These are phyloP conservation scores for Melampsora americana DNA, from an alignment of 1,284 basidiomycete species.

Conservation along the genomic window DNA sequence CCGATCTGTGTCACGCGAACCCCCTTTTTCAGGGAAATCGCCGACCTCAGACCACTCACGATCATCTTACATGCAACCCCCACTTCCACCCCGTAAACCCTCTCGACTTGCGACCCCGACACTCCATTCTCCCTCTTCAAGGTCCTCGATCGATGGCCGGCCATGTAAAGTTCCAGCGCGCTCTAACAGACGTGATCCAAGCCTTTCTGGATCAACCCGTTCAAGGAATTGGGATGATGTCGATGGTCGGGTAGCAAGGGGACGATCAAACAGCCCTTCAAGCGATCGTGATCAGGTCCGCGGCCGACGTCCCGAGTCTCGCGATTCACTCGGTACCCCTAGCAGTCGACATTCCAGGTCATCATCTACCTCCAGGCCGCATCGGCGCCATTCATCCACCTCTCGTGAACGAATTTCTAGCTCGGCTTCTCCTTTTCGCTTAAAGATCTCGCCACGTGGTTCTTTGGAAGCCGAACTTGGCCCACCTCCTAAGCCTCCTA, in stretches of 20 bases:
- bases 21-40: conserved; percentile 3
- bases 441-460: conserved; percentile 9
- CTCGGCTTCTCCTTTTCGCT: conserved; percentile 6
- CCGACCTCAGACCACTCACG: conserved; percentile 23
- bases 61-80: conserved; percentile 31
- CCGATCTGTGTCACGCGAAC: conserved; percentile 9
- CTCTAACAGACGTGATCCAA: conserved; percentile 23
- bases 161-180: conserved; percentile 19
- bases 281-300: conserved; percentile 13
- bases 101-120: conserved; percentile 5
- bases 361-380: conserved; percentile 33
- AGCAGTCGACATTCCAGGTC: conserved; percentile 21
- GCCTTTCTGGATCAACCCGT: conserved; percentile 21
- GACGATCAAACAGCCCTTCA: conserved; percentile 10
- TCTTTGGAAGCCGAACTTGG: conserved; percentile 24
- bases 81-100: conserved; percentile 17
- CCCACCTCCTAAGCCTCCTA: conserved; percentile 17
- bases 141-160: conserved; percentile 27
- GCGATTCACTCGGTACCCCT: conserved; percentile 1
- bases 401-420: conserved; percentile 32
- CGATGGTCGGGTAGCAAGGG: not conserved
- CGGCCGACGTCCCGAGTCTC: conserved; percentile 16
- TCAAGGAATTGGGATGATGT: conserved; percentile 12
- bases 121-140: conserved; percentile 4
- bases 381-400: conserved; percentile 28